These are phyloP conservation scores for Oryza meyeriana DNA, from an alignment of 176 grass and related monocot species.

Conservation along the genomic window DNA sequence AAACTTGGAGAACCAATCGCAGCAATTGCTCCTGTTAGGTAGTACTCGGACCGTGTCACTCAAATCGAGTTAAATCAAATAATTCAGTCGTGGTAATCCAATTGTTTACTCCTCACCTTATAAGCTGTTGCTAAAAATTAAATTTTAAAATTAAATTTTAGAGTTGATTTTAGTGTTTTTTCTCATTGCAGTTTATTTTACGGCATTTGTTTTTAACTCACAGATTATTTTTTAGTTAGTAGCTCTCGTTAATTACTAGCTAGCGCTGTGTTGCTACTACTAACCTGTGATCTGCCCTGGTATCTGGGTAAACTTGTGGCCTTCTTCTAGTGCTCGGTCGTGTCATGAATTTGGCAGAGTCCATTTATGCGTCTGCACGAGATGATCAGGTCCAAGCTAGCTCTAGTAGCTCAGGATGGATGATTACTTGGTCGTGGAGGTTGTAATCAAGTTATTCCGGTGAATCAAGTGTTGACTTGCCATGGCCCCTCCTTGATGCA, in stretches of 20 bases:
- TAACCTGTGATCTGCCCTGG: not conserved
- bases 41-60: not conserved
- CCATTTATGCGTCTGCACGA: not conserved
- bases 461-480: not conserved
- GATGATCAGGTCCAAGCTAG: not conserved
- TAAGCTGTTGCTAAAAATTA: too few relatives aligned
- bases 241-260: not conserved
- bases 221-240: too few relatives aligned
- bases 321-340: not conserved
- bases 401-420: not conserved
- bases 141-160: too few relatives aligned
- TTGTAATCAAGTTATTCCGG: not conserved
- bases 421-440: not conserved
- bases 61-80: not conserved
- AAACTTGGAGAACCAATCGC: not conserved
- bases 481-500: not conserved
- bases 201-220: too few relatives aligned
- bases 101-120: too few relatives aligned
- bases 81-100: not conserved
- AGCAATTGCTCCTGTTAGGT: not conserved
- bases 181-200: too few relatives aligned
- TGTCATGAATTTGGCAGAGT: not conserved
- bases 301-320: not conserved
- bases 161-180: too few relatives aligned
- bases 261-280: not conserved